Conservation (phyloP, 2,329 filamentous ascomycete species). For the Aspergillus pseudoviridinutans region DNA sequence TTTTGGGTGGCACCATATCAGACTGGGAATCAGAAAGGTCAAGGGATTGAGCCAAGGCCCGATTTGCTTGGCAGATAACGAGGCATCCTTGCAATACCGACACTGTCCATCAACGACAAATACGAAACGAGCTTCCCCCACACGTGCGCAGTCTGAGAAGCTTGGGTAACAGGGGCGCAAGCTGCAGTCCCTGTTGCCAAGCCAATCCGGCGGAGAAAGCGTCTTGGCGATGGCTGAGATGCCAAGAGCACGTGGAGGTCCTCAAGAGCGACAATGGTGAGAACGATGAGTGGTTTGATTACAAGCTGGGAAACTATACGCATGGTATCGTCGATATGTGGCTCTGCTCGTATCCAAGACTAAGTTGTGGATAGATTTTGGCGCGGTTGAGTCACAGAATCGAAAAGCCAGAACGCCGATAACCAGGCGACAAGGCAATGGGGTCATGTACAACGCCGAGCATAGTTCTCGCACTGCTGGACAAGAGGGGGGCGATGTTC, state of each 20-base stretch:
- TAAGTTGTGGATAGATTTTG: not conserved
- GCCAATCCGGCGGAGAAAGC: not conserved
- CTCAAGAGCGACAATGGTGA: not conserved
- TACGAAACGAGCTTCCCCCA: constrained; percentile 3
- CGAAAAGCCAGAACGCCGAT: not conserved
- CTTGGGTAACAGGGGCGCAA: not conserved
- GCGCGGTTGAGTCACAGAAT: not conserved
- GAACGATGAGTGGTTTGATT: not conserved
- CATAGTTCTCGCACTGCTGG: not conserved
- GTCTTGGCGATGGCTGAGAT: constrained; percentile 4
- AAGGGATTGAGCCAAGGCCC: not conserved
- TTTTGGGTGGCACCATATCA: not conserved
- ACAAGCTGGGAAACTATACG: not conserved
- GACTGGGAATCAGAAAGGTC: not conserved
- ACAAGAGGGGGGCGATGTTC: not conserved
- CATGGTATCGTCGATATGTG: not conserved
- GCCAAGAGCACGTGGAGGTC: constrained; percentile 9
- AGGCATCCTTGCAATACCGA: not conserved
- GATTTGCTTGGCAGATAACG: constrained; percentile 10
- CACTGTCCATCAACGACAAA: constrained; percentile 4
- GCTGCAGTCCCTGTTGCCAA: constrained; percentile 1
- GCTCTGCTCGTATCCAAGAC: not conserved
- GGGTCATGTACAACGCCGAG: not conserved
- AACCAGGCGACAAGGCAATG: not conserved
- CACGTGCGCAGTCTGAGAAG: constrained; percentile 13